Percentiles rank a stretch among this genome's conserved stretches.
Conservation (phyloP, 2,329 filamentous ascomycete genomes). For the Beauveria sp. region DNA sequence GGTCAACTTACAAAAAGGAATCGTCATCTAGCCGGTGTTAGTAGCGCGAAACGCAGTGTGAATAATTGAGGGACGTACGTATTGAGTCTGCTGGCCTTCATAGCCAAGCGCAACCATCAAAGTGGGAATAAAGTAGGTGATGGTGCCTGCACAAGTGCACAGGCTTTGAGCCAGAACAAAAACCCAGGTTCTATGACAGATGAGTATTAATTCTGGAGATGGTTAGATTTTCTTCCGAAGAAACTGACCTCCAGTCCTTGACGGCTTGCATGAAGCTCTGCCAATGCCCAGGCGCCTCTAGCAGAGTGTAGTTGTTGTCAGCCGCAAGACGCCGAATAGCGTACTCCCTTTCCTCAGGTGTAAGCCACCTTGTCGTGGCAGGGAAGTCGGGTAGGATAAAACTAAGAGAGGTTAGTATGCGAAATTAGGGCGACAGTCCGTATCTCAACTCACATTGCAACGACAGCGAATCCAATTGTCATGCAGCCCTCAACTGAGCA, state of each 20-base stretch:
- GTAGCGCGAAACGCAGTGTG: background rate
- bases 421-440: no score
- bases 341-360: conserved; percentile 17
- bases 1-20: conserved; percentile 6
- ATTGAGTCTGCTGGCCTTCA: conserved; percentile 9
- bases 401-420: background rate
- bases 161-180: conserved; percentile 8
- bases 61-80: background rate
- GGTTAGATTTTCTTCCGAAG: no score
- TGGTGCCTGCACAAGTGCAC: conserved; percentile 10
- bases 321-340: background rate
- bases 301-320: conserved; percentile 1
- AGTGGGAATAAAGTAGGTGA: conserved; percentile 11
- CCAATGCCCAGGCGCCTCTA: background rate
- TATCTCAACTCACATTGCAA: conserved; percentile 1
- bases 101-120: conserved; percentile 6
- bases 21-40: conserved; percentile 5
- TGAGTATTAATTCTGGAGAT: background rate
- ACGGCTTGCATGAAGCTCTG: conserved; percentile 5
- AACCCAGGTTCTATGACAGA: background rate
- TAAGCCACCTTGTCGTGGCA: conserved; percentile 18
- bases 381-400: conserved; percentile 19
- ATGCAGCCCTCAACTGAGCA: conserved; percentile 7
- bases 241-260: conserved; percentile 3
- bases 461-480: conserved; percentile 1